These are phyloP conservation scores for Nemania sp. DNA, from an alignment of 2,329 filamentous ascomycete species.

Conservation along the genomic window DNA sequence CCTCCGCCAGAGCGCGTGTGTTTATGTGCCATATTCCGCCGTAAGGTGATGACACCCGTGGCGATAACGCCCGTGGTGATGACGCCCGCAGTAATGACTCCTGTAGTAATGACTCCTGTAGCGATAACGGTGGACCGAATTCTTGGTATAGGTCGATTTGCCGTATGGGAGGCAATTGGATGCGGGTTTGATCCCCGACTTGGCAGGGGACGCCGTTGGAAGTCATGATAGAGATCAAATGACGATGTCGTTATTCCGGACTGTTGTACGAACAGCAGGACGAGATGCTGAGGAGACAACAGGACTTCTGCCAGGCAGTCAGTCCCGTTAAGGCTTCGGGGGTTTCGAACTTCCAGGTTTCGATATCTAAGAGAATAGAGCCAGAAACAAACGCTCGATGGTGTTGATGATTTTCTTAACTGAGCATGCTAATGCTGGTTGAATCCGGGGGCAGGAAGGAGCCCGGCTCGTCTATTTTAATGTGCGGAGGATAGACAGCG, in stretches of 20 bases:
- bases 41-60: too few species aligned
- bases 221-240: neutral
- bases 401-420: neutral
- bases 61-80: too few species aligned
- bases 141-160: too few species aligned
- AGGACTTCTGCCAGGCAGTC: neutral
- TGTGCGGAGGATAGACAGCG: neutral
- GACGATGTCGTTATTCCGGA: neutral
- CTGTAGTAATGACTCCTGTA: too few species aligned
- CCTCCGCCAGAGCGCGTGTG: neutral
- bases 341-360: neutral
- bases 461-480: neutral
- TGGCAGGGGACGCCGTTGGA: neutral
- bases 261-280: neutral
- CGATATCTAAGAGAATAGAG: neutral
- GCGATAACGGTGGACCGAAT: too few species aligned
- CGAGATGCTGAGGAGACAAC: neutral
- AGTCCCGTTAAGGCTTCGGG: neutral
- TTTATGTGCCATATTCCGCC: neutral
- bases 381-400: neutral
- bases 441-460: neutral
- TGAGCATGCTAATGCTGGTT: neutral
- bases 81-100: too few species aligned
- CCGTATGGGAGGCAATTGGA: too few species aligned
- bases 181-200: neutral